phyloP scores from a whole-genome alignment of 2,329 filamentous ascomycete genomes.

The Epichloe sibirici region DNA sequence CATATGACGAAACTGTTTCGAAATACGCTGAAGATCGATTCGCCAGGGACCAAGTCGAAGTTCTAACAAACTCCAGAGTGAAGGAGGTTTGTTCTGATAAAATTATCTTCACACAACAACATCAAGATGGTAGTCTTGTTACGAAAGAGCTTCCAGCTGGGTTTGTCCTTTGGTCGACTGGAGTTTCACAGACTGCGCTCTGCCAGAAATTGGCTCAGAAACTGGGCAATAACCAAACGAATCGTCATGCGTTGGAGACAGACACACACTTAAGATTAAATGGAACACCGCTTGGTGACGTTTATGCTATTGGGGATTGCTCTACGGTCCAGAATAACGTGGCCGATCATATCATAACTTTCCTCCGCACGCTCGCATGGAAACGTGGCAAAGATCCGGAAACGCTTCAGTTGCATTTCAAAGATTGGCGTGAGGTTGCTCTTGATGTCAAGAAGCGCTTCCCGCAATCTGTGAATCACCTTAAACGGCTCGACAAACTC shows the following conservation, averaged over 20 bases:
- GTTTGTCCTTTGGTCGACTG: slow-evolving; percentile 96
- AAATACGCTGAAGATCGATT: slow-evolving; percentile 87
- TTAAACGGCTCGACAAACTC: slow-evolving; percentile 79
- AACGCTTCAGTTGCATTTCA: slow-evolving; percentile 73
- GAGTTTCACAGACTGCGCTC: slow-evolving; percentile 76
- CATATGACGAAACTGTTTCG: slow-evolving; percentile 90
- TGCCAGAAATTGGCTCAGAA: slow-evolving; percentile 66
- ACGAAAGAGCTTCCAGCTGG: slow-evolving; percentile 91
- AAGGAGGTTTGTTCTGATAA: slow-evolving; percentile 75
- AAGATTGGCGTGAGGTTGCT: slow-evolving; percentile 79
- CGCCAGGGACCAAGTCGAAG: slow-evolving; percentile 77
- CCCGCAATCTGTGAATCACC: slow-evolving; percentile 77
- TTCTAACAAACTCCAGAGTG: slow-evolving; percentile 86
- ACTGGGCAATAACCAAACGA: slow-evolving; percentile 66
- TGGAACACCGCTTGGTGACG: slow-evolving; percentile 81
- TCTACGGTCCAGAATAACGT: slow-evolving; percentile 96
- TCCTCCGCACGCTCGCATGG: slow-evolving; percentile 81
- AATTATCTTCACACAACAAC: slow-evolving; percentile 80
- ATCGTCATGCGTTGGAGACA: slow-evolving; percentile 84
- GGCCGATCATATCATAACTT: slow-evolving; percentile 79
- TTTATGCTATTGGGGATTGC: slow-evolving; percentile 95
- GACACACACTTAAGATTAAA: slow-evolving; percentile 84
- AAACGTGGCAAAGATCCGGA: slow-evolving; percentile 85
- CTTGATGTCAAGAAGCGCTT: slow-evolving; percentile 76
- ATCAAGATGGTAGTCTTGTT: slow-evolving; percentile 58